These are phyloP conservation scores for Paraphysoderma sedebokerense DNA, from an alignment of 371 early-diverging fungal genomes.

Conservation along the genomic window DNA sequence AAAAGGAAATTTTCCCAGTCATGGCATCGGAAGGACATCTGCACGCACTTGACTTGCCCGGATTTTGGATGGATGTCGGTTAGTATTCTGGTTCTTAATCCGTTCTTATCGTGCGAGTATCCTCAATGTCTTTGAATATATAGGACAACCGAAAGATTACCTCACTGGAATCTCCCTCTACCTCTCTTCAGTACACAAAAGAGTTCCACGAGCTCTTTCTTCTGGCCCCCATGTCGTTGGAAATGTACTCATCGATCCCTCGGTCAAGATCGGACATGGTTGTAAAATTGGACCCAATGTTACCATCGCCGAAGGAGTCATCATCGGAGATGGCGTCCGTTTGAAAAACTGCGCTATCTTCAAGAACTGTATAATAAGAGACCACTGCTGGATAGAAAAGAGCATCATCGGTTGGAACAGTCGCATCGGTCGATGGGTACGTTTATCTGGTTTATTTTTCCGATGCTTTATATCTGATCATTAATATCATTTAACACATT, in stretches of 20 bases:
- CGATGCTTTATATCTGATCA: not conserved
- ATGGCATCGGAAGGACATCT: slow-evolving; percentile 77
- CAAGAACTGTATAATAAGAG: slow-evolving; percentile 70
- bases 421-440: slow-evolving; percentile 71
- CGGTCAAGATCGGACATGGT: slow-evolving; percentile 78
- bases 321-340: slow-evolving; percentile 89
- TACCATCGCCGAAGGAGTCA: slow-evolving; percentile 76
- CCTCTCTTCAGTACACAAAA: slow-evolving; percentile 59
- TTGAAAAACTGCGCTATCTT: slow-evolving; percentile 78
- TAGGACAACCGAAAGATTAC: slow-evolving; percentile 98
- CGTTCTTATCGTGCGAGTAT: too few relatives aligned
- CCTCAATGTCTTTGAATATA: too few relatives aligned
- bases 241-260: slow-evolving; percentile 74
- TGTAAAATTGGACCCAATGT: slow-evolving; percentile 95
- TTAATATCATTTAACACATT: too few relatives aligned
- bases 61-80: slow-evolving; percentile 99
- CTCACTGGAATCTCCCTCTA: slow-evolving; percentile 90
- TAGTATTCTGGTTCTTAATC: too few relatives aligned
- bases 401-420: slow-evolving; percentile 96
- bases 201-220: slow-evolving; percentile 44
- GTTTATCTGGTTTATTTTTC: slow-evolving; percentile 1
- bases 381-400: slow-evolving; percentile 75
- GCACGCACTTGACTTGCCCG: slow-evolving; percentile 84
- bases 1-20: slow-evolving; percentile 93
- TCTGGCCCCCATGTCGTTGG: slow-evolving; percentile 27